phyloP scores from a whole-genome alignment of 768 basidiomycete species.

The Boletus reticulatus region DNA sequence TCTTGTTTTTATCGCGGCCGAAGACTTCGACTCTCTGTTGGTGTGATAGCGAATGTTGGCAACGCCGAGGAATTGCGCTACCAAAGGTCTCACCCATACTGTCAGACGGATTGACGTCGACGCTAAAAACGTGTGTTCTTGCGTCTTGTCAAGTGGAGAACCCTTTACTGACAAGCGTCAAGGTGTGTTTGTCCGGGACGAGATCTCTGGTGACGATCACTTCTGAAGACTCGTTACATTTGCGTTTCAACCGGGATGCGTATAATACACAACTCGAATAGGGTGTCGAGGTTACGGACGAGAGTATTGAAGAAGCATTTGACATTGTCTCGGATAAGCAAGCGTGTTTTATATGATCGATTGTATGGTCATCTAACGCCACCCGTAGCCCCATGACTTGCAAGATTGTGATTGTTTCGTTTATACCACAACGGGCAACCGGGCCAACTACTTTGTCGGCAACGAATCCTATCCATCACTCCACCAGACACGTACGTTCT shows the following conservation, averaged over 20 bases:
- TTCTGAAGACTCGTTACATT: slow-evolving; percentile 87
- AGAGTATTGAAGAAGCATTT: slow-evolving; percentile 96
- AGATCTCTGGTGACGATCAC: slow-evolving; percentile 86
- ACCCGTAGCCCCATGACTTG: slow-evolving; percentile 73
- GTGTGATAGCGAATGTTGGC: no score
- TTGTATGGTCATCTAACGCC: background rate
- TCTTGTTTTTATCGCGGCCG: no score
- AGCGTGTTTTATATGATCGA: slow-evolving; percentile 28
- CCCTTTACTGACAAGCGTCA: no score
- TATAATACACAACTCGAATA: slow-evolving; percentile 79
- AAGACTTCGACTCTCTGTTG: no score
- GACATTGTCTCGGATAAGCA: slow-evolving; percentile 86
- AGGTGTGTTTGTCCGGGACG: slow-evolving; percentile 76
- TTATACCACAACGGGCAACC: slow-evolving; percentile 86
- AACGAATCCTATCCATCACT: slow-evolving; percentile 88
- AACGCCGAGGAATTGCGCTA: no score
- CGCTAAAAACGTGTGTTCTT: no score
- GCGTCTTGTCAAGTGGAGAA: no score
- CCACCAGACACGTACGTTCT: slow-evolving; percentile 85
- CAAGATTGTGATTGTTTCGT: slow-evolving; percentile 99
- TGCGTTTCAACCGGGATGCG: slow-evolving; percentile 87
- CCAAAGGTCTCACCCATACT: no score
- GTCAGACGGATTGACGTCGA: no score
- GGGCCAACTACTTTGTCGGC: slow-evolving; percentile 93
- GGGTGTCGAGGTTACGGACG: slow-evolving; percentile 72